A percentile compares a stretch with the other conserved stretches of the same genome.
Evolutionary conservation across 202 grass and related monocot genomes (phyloP).

Genomic region (Hordeum pubiflorum): DNA sequence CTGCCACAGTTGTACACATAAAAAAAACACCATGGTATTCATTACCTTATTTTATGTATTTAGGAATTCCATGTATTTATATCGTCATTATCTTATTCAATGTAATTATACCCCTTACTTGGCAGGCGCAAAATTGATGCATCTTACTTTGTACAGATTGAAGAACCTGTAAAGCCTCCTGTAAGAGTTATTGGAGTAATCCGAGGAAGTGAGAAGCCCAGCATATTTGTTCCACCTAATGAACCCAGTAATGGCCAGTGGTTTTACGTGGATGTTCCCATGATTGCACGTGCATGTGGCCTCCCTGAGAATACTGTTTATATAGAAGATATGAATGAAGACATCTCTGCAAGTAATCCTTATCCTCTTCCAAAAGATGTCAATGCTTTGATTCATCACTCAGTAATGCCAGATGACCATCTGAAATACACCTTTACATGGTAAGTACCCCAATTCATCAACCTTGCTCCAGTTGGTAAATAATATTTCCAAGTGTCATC

Average conservation of each 20-base stretch:
- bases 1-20: neutral
- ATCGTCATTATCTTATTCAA: neutral
- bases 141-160: slow-evolving; percentile 36
- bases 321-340: slow-evolving; percentile 75
- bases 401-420: slow-evolving; percentile 91
- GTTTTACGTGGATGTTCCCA: slow-evolving; percentile 88
- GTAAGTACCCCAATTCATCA: slow-evolving; percentile 25
- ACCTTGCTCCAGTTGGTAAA: neutral
- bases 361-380: slow-evolving; percentile 97
- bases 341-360: slow-evolving; percentile 54
- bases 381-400: slow-evolving; percentile 71
- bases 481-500: neutral
- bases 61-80: neutral
- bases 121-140: slow-evolving; percentile 24
- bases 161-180: slow-evolving; percentile 29
- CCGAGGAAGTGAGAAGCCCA: slow-evolving; percentile 90
- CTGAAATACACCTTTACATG: slow-evolving; percentile 83
- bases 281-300: slow-evolving; percentile 64
- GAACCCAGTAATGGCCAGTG: slow-evolving; percentile 75
- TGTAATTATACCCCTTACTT: neutral
- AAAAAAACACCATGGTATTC: neutral
- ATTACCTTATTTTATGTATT: neutral
- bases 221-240: slow-evolving; percentile 90
- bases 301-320: slow-evolving; percentile 71
- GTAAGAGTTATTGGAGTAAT: slow-evolving; percentile 75